Conservation (phyloP, 345 rosid genomes). For the Bretschneidera sinensis region DNA sequence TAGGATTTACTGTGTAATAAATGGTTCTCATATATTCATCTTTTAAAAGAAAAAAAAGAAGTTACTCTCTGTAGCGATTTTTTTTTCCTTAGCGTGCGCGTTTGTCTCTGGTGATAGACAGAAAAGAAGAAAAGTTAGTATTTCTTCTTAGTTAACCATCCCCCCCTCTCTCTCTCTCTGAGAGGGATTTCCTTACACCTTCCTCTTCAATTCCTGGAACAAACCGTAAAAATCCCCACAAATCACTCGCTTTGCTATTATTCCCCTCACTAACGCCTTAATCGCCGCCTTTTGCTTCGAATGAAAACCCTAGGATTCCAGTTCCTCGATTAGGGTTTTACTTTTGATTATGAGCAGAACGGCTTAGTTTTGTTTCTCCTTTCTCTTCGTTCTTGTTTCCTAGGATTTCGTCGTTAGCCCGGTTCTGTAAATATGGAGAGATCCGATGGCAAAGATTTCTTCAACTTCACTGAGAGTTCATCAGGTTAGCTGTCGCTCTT, state of each 20-base stretch:
- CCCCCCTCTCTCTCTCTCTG: conserved; percentile 10
- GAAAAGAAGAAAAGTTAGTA: too few species aligned
- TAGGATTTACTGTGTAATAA: too few species aligned
- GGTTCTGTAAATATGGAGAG: conserved; percentile 50
- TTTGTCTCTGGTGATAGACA: too few species aligned
- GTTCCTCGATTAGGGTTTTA: not conserved
- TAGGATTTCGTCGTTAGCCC: conserved; percentile 18
- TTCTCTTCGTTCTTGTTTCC: not conserved
- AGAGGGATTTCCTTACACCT: conserved; percentile 22
- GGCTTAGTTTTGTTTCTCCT: not conserved
- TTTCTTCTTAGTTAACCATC: too few species aligned
- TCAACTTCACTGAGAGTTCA: conserved; percentile 35
- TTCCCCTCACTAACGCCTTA: not conserved
- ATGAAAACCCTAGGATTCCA: not conserved
- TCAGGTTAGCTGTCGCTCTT: conserved; percentile 33
- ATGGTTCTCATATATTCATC: too few species aligned
- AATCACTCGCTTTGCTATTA: conserved; percentile 3
- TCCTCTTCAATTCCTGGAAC: conserved; percentile 1
- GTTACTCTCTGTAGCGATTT: too few species aligned
- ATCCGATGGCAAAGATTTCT: conserved; percentile 44
- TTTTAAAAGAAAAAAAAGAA: too few species aligned
- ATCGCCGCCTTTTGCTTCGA: not conserved
- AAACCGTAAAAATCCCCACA: conserved; percentile 12
- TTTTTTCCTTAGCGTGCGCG: too few species aligned
- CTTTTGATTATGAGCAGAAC: not conserved